Percentiles rank a stretch among this genome's conserved stretches.
Conservation (phyloP, 2,329 filamentous ascomycete genomes). For the Paraconiothyrium sp. region DNA sequence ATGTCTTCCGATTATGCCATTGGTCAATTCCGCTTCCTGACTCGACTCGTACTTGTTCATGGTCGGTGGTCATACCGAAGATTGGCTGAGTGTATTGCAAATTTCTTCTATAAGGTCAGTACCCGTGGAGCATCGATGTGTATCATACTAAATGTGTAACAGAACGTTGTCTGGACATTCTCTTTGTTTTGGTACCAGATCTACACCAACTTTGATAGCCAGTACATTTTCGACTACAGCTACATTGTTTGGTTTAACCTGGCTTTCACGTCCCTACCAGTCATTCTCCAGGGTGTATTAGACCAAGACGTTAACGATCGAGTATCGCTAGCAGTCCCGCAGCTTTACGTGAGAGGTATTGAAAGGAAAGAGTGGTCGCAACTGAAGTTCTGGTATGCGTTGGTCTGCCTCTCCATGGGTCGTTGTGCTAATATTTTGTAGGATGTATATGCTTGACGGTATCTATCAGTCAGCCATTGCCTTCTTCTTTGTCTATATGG, state of each 20-base stretch:
- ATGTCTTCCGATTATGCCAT: constrained; percentile 89
- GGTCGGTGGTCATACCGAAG: constrained; percentile 94
- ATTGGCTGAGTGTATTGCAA: constrained; percentile 91
- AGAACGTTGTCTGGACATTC: constrained; percentile 98
- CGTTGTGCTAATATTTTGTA: constrained; percentile 32
- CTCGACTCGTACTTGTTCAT: constrained; percentile 81
- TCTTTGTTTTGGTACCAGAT: constrained; percentile 98
- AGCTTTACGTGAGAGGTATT: constrained; percentile 94
- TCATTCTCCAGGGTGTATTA: constrained; percentile 94
- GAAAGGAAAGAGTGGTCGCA: constrained; percentile 97
- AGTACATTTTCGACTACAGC: constrained; percentile 96
- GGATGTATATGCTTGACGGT: constrained; percentile 90
- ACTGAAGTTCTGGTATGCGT: constrained; percentile 88
- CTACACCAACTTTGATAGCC: constrained; percentile 94
- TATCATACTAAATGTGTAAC: constrained; percentile 36
- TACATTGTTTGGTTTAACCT: constrained; percentile 98
- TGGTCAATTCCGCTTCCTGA: constrained; percentile 85
- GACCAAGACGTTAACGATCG: constrained; percentile 97
- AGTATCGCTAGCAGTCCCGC: constrained; percentile 91
- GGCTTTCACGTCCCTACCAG: constrained; percentile 93
- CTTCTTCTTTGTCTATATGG: constrained; percentile 90
- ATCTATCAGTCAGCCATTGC: constrained; percentile 93
- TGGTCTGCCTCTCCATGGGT: background rate
- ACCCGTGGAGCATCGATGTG: background rate
- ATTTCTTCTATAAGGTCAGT: constrained; percentile 96